Percentiles rank a stretch among this genome's conserved stretches.
phyloP scores from a whole-genome alignment of 306 rosid genomes.

The Notholithocarpus densiflorus region DNA sequence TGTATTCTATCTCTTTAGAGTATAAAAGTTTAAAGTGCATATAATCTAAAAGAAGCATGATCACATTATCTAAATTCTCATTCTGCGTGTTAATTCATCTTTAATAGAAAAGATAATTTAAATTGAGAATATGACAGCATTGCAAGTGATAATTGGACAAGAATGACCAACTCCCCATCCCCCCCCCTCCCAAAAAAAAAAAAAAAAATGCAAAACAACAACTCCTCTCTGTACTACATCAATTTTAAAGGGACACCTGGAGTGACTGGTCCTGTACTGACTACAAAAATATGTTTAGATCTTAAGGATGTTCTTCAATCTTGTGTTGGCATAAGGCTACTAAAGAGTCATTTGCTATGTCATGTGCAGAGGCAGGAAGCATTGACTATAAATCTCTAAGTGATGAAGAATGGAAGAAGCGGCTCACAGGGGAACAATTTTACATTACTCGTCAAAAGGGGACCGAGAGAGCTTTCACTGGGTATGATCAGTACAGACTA shows the following conservation, averaged over 20 bases:
- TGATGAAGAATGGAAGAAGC: slow-evolving; percentile 69
- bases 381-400: slow-evolving; percentile 59
- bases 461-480: slow-evolving; percentile 93
- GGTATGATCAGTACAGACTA: slow-evolving; percentile 39
- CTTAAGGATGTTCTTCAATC: not conserved
- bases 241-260: not conserved
- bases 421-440: slow-evolving; percentile 64
- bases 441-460: slow-evolving; percentile 82
- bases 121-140: no score
- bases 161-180: not conserved
- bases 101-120: no score
- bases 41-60: not conserved
- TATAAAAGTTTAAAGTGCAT: not conserved
- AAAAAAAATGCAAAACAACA: not conserved
- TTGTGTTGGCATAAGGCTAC: not conserved
- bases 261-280: not conserved
- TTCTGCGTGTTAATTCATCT: not conserved
- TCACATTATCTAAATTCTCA: not conserved
- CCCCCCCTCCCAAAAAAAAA: no score
- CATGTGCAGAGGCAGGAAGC: slow-evolving; percentile 45
- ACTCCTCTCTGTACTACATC: not conserved
- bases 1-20: not conserved
- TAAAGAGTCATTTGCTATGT: not conserved
- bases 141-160: no score
- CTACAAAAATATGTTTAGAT: not conserved